Base-by-base conservation (phyloP, 1,139 yeast species). In the Trichomonascaceae sp. region DNA sequence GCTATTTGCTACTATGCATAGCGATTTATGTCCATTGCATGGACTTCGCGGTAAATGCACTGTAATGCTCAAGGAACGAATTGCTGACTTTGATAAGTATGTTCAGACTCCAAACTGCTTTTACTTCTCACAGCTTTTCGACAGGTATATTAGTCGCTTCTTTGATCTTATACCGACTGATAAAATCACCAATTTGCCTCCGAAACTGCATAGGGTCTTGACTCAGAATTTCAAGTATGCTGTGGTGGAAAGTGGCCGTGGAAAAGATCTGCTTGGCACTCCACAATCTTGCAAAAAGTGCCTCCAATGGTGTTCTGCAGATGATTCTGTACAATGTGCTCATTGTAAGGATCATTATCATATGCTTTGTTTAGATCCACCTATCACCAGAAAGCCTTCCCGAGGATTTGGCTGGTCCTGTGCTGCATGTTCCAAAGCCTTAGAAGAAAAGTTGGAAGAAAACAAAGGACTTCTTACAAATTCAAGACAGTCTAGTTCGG, bases 381-480 rank as follows among this genome's bases (percentile, higher is more conserved):
- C 97, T 0, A 70, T 89, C 47, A 67, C 80, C 53, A 80, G 81
- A 61, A 87, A 87, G 63, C 97, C 96, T 0, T 84, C 89, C 49
- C 73, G 96, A 55, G 96, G 96, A 1, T 87, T 89, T 66, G 87
- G 90, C 6, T 91, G 97, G 97, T 79, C 90, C n/a, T 91, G 97
- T 74, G 93, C 89, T 22, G 68, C 74, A 2, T 90, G 97, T 70
- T 78, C 87, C 18, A 58, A 62, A 15, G 66, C 63, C 1, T 55
- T 58, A 9, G 67, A 63, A 46, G 51, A 60, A 22, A 59, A 57
- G 45, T 55, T 64, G 18, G 60, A 62, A 24, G 70, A 62, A 52
- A 60, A 58, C 24, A 61, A 60, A 19, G 67, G 67, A 1, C 48
- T 63, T 17, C 47, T 49, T 9, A 36, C 49, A 13, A 52, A 47